Evolutionary conservation across 2,329 filamentous ascomycete genomes (phyloP).

Genomic region (Pseudopithomyces maydicus): DNA sequence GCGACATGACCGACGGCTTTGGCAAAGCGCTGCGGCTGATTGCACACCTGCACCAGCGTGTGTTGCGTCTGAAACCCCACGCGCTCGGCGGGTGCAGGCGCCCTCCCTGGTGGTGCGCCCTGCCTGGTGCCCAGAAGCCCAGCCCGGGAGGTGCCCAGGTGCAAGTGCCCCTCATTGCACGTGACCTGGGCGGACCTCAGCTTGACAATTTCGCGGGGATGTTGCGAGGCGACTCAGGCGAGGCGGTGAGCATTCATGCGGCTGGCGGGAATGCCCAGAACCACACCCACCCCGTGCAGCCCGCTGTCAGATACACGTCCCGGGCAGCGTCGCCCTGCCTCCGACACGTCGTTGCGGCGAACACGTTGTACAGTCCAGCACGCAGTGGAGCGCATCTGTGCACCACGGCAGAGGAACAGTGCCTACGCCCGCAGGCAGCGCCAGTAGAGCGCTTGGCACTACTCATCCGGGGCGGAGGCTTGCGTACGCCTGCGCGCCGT

Average conservation of each 20-base stretch:
- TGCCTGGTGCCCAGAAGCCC: not conserved
- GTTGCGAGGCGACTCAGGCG: constrained; percentile 27
- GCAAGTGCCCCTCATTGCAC: constrained; percentile 34
- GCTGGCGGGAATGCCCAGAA: constrained; percentile 30
- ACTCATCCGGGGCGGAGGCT: constrained; percentile 41
- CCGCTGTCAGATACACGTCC: constrained; percentile 20
- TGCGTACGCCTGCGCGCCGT: constrained; percentile 31
- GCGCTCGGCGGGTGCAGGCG: too few relatives aligned
- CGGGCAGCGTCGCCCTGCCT: not conserved
- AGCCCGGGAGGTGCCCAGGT: not conserved
- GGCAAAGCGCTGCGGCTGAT: not conserved
- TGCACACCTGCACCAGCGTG: too few relatives aligned
- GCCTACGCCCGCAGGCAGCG: not conserved
- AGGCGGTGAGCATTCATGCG: constrained; percentile 43
- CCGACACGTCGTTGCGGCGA: constrained; percentile 9
- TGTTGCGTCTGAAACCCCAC: too few relatives aligned
- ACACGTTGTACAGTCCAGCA: constrained; percentile 23
- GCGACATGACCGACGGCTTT: too few relatives aligned
- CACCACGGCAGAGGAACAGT: not conserved
- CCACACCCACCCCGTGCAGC: constrained; percentile 13
- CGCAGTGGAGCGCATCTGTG: constrained; percentile 14
- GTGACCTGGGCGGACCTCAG: constrained; percentile 29
- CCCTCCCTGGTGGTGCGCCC: not conserved
- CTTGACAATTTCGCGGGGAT: constrained; percentile 48
- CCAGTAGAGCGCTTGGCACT: constrained; percentile 29